Evolutionary conservation across 176 grass and related monocot species (phyloP).

Genomic region (Phoenix roebelenii): DNA sequence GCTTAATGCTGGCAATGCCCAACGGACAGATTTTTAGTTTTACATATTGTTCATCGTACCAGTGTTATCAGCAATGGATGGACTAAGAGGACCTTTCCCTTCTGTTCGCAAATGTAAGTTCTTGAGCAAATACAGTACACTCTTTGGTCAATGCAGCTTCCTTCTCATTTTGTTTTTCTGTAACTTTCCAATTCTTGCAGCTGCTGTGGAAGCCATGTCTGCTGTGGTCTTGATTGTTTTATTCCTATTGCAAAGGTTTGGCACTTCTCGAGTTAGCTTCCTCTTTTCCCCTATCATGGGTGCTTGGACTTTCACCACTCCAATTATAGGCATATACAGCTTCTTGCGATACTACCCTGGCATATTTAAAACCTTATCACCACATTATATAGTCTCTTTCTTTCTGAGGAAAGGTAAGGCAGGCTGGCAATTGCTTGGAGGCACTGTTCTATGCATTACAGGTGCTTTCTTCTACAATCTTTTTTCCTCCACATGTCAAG

Average conservation of each 20-base stretch:
- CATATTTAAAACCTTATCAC: slow-evolving; percentile 73
- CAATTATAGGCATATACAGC: slow-evolving; percentile 67
- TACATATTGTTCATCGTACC: background rate
- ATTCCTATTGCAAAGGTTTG: slow-evolving; percentile 74
- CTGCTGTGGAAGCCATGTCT: slow-evolving; percentile 50
- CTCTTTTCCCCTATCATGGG: slow-evolving; percentile 84
- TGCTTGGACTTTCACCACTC: slow-evolving; percentile 71
- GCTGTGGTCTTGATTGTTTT: slow-evolving; percentile 52
- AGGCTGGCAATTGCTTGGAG: slow-evolving; percentile 71
- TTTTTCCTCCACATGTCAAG: background rate
- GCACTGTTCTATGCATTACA: slow-evolving; percentile 86
- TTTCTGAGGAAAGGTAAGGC: slow-evolving; percentile 51
- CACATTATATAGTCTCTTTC: slow-evolving; percentile 57
- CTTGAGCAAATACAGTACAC: background rate
- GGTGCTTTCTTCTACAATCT: slow-evolving; percentile 19
- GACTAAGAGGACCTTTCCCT: slow-evolving; percentile 52
- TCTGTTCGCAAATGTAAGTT: slow-evolving; percentile 50
- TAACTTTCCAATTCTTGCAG: slow-evolving; percentile 30
- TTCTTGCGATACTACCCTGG: slow-evolving; percentile 56
- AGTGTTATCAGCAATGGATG: slow-evolving; percentile 72
- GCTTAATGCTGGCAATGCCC: background rate
- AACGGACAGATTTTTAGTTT: too few species aligned
- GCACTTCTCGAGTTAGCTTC: slow-evolving; percentile 72
- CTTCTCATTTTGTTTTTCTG: background rate
- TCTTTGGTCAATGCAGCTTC: background rate